Percentiles rank a stretch among this genome's conserved stretches.
Conservation (phyloP, 306 rosid genomes). For the Echinosophora koreensis region DNA sequence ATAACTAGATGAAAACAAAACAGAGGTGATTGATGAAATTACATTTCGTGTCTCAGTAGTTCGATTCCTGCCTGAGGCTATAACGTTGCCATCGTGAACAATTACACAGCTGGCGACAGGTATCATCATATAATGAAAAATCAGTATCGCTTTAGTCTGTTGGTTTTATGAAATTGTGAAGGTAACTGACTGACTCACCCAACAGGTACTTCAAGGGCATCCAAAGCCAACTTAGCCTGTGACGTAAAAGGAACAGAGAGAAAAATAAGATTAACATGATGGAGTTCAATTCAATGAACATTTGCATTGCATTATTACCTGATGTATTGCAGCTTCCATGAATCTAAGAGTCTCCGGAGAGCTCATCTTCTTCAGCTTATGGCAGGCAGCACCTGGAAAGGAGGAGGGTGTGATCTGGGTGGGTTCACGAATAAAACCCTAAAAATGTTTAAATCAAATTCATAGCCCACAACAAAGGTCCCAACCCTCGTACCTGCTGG, state of each 20-base stretch:
- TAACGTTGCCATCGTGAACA: conserved; percentile 75
- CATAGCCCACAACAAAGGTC: no score
- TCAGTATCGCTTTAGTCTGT: not conserved
- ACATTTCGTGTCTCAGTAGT: conserved; percentile 90
- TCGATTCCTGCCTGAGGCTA: conserved; percentile 87
- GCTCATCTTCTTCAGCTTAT: conserved; percentile 41
- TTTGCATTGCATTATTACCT: conserved; percentile 57
- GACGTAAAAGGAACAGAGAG: not conserved
- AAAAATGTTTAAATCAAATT: no score
- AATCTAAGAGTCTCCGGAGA: conserved; percentile 54
- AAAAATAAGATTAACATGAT: no score
- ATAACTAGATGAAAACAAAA: not conserved
- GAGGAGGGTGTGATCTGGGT: no score
- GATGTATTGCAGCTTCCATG: conserved; percentile 81
- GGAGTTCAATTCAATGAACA: no score
- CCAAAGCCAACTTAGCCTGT: conserved; percentile 78
- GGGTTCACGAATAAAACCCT: no score
- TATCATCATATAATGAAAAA: not conserved
- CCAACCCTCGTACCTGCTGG: no score
- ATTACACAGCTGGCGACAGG: conserved; percentile 76
- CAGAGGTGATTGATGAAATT: conserved; percentile 40
- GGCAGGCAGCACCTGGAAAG: no score
- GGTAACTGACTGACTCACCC: conserved; percentile 58
- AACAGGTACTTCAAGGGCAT: conserved; percentile 87
- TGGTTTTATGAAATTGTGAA: conserved; percentile 6